phyloP scores from a whole-genome alignment of 176 grass and related monocot species.

The Aegilops bicornis region DNA sequence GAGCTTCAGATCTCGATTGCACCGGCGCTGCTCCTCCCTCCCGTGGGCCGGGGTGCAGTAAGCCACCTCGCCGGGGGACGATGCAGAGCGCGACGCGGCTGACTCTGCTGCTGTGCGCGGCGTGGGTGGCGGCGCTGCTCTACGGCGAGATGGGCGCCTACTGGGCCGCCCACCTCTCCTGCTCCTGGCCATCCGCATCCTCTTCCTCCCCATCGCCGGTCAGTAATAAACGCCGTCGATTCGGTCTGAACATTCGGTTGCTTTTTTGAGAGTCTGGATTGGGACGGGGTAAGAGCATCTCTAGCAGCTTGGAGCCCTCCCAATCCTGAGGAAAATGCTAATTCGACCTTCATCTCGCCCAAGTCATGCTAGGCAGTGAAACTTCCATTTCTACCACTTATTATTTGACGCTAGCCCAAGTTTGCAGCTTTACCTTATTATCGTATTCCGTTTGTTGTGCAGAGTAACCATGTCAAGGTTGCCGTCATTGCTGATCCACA shows the following conservation, averaged over 20 bases:
- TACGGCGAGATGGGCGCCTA: slow-evolving; percentile 87
- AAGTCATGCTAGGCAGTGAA: not conserved
- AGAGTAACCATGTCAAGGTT: slow-evolving; percentile 70
- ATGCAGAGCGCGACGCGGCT: slow-evolving; percentile 74
- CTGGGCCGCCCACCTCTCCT: slow-evolving; percentile 76
- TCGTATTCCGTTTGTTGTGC: slow-evolving; percentile 23
- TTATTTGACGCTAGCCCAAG: not conserved
- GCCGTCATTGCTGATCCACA: slow-evolving; percentile 91
- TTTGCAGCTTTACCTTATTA: not conserved
- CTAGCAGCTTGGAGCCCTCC: no score
- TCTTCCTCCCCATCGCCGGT: slow-evolving; percentile 33
- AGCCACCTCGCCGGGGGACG: not conserved
- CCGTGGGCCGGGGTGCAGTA: not conserved
- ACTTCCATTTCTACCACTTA: not conserved
- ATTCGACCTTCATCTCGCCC: not conserved
- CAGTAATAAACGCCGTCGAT: slow-evolving; percentile 18
- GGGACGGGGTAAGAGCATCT: not conserved
- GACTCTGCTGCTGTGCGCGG: slow-evolving; percentile 76
- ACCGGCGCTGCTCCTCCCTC: not conserved
- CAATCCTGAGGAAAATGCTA: not conserved
- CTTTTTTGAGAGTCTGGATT: not conserved
- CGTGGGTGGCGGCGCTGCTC: slow-evolving; percentile 74
- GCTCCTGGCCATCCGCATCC: slow-evolving; percentile 67
- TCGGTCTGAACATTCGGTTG: not conserved
- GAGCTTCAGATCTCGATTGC: slow-evolving; percentile 5